Conservation (phyloP, 257 asterid genomes). For the Vinca minor region DNA sequence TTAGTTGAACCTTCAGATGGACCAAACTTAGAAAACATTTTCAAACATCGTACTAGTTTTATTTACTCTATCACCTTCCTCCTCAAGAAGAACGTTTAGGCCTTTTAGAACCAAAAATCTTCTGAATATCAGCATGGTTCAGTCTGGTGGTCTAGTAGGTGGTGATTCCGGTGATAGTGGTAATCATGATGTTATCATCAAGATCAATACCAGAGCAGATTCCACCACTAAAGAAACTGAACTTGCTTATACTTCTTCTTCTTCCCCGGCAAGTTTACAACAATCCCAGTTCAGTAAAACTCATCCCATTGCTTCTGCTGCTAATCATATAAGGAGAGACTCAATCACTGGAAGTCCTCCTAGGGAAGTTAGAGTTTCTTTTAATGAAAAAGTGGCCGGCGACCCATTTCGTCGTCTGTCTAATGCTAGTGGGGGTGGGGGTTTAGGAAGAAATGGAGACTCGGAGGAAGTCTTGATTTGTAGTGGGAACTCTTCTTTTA, state of each 20-base stretch:
- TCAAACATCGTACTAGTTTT: constrained; percentile 13
- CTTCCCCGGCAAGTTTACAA: constrained; percentile 3
- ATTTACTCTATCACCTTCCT: too few relatives aligned
- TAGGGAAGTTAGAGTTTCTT: constrained; percentile 10
- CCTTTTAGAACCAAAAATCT: constrained; percentile 15
- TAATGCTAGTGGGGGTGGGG: constrained; percentile 28
- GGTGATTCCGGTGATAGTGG: constrained; percentile 14
- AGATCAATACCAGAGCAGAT: constrained; percentile 10
- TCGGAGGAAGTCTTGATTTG: constrained; percentile 47
- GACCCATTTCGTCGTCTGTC: constrained; percentile 46
- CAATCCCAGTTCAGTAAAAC: too few relatives aligned
- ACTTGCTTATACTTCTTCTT: constrained; percentile 1
- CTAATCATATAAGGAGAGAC: constrained; percentile 26
- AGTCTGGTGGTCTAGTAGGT: too few relatives aligned
- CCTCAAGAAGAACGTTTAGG: constrained; percentile 22
- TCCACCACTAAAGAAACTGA: background rate
- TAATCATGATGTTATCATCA: constrained; percentile 20
- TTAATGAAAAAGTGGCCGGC: constrained; percentile 3
- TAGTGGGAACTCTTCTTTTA: constrained; percentile 50
- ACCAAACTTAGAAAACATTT: constrained; percentile 26
- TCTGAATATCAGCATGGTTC: too few relatives aligned
- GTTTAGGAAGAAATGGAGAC: constrained; percentile 15
- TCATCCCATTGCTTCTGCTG: constrained; percentile 10
- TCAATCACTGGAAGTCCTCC: constrained; percentile 46
- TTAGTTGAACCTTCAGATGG: constrained; percentile 15